Evolutionary conservation across 495 filamentous ascomycete species (phyloP).

Genomic region (Xanthoparmelia taractica): DNA sequence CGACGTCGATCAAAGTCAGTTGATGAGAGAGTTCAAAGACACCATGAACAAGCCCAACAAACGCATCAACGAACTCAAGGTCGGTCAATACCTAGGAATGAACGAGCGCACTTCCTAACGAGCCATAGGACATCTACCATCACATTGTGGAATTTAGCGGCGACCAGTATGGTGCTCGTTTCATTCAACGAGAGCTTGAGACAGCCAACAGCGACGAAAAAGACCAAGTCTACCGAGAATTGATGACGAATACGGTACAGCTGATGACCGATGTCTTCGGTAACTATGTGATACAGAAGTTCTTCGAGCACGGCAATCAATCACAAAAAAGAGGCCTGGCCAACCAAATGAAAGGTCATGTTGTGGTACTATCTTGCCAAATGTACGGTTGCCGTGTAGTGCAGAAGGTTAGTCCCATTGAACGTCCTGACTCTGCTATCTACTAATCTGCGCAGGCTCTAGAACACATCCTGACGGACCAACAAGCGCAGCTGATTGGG

Average conservation of each 20-base stretch:
- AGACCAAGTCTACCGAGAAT: conserved; percentile 84
- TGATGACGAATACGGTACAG: conserved; percentile 71
- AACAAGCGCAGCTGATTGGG: conserved; percentile 75
- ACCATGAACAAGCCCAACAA: conserved; percentile 64
- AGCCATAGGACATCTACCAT: conserved; percentile 67
- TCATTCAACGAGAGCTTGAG: conserved; percentile 92
- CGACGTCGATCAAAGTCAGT: conserved; percentile 57
- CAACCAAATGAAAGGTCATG: conserved; percentile 75
- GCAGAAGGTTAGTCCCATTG: conserved; percentile 58
- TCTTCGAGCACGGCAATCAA: conserved; percentile 95
- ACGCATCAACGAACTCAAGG: conserved; percentile 70
- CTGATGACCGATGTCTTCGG: conserved; percentile 96
- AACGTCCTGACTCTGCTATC: conserved; percentile 17
- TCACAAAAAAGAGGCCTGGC: conserved; percentile 83
- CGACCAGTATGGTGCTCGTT: conserved; percentile 90
- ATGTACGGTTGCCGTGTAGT: conserved; percentile 97
- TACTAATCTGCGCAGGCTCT: conserved; percentile 55
- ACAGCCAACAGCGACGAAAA: conserved; percentile 96
- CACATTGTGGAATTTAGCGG: conserved; percentile 93
- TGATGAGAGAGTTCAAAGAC: conserved; percentile 73
- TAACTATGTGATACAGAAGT: conserved; percentile 97
- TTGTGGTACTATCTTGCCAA: conserved; percentile 69
- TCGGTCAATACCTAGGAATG: conserved; percentile 28
- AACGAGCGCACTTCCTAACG: conserved; percentile 19
- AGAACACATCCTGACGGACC: conserved; percentile 83